Evolutionary conservation across 345 rosid genomes (phyloP), one percentile per base, ranked within the genome.

Genomic region (Viola odorata): DNA sequence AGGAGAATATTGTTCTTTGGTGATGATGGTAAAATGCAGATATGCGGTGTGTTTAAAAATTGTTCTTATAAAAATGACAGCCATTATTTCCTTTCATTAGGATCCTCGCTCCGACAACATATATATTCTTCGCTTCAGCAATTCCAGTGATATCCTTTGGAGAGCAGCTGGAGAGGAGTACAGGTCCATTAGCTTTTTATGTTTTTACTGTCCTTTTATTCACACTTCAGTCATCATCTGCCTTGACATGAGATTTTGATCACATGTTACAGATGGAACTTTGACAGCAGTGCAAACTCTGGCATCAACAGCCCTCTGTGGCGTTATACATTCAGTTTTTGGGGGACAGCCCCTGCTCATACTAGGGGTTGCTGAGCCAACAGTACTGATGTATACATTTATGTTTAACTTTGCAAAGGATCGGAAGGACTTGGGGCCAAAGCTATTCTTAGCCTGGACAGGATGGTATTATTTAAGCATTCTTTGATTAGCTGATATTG

Each of bases 311-410:
- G 94, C 98, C 61, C 74, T 91, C 41, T 89, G 98, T 68, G 98
- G 98, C 59, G 69, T 89, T 58, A 84, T 84, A 64, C 98, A 91
- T 70, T 89, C 98, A 12, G 72, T 87, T 42, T 48, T 85, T 14
- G 98, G 98, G 60, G 98, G 98, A 41, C 96, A 91, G 75, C 96
- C 95, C 44, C 72, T 91, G 66, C 72, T 91, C 78, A 89, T 92
- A 57, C 97, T 89, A 42, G 98, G 98, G 61, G 98, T 92, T 53
- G 98, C 98, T 44, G 98, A 92, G 77, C 98, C 97, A 56, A 92
- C 98, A 48, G 96, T 92, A 11, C 81, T 92, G 45, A 92, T 91
- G 98, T 91, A 91, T 75, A 89, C 95, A 14, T 91, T 89, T 79
- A 80, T 91, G 96, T 91, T 87, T 82, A 82, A 85, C 55, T 92